Conservation (phyloP, 768 basidiomycete species). For the Tricholoma sp. region DNA sequence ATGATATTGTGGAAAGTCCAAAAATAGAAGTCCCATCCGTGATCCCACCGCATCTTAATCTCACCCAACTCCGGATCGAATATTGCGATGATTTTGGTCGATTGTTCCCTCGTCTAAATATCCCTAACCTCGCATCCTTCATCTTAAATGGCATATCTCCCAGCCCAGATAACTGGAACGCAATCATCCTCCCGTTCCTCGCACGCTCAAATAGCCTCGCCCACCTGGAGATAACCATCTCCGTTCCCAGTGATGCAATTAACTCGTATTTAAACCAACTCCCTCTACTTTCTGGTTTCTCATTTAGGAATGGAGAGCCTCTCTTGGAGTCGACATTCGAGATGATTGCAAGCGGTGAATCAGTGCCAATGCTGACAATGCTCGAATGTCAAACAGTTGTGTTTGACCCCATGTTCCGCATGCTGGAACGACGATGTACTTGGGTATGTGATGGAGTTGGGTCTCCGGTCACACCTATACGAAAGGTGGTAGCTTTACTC, state of each 20-base stretch:
- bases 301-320: neutral
- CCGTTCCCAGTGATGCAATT: neutral
- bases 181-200: neutral
- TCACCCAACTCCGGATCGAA: neutral
- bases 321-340: neutral
- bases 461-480: neutral
- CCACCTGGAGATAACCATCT: neutral
- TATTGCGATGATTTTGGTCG: neutral
- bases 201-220: neutral
- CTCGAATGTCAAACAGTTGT: neutral
- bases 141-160: neutral
- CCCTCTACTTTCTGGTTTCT: neutral
- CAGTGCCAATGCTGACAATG: neutral
- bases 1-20: neutral
- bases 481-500: neutral
- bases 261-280: neutral
- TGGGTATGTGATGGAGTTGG: neutral
- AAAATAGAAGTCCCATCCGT: neutral
- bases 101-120: neutral
- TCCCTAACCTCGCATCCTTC: neutral
- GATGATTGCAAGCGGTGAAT: neutral
- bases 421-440: neutral
- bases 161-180: neutral
- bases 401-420: neutral
- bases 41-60: neutral